Conservation (phyloP, 805 yeast species). For the Yarrowia sp. region DNA sequence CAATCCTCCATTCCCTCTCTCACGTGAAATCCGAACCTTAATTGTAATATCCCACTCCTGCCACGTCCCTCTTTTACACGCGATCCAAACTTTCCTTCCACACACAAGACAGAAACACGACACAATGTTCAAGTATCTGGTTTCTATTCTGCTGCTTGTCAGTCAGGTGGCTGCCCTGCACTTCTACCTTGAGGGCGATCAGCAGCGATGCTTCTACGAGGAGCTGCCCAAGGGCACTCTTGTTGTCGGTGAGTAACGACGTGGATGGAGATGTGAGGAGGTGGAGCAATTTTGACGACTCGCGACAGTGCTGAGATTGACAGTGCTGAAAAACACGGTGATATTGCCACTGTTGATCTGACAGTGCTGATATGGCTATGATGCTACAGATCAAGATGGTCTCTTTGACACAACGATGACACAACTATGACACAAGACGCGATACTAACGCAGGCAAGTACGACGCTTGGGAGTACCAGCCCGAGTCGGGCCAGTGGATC, state of each 20-base stretch:
- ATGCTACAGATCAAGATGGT: too few species aligned
- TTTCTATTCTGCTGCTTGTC: constrained; percentile 29
- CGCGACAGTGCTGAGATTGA: too few species aligned
- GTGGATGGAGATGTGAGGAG: background rate
- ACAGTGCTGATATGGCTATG: too few species aligned
- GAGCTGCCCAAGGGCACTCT: constrained; percentile 76
- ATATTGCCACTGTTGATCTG: too few species aligned
- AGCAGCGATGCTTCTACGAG: constrained; percentile 74
- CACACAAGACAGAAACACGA: background rate
- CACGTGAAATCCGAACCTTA: constrained; percentile 10
- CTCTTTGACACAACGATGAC: too few species aligned
- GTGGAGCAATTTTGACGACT: too few species aligned
- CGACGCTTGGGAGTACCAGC: constrained; percentile 62
- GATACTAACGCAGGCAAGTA: constrained; percentile 43
- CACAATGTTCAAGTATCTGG: constrained; percentile 26
- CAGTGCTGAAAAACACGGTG: too few species aligned
- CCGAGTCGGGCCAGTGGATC: constrained; percentile 49
- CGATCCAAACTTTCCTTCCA: constrained; percentile 9
- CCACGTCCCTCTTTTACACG: constrained; percentile 16
- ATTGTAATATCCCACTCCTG: constrained; percentile 6
- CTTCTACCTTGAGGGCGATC: constrained; percentile 72
- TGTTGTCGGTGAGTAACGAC: constrained; percentile 56
- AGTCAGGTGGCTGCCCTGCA: constrained; percentile 54
- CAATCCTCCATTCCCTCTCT: background rate
- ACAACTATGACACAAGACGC: too few species aligned